Base-by-base conservation (phyloP, 2,329 filamentous ascomycete species). In the Talaromyces sp. region DNA sequence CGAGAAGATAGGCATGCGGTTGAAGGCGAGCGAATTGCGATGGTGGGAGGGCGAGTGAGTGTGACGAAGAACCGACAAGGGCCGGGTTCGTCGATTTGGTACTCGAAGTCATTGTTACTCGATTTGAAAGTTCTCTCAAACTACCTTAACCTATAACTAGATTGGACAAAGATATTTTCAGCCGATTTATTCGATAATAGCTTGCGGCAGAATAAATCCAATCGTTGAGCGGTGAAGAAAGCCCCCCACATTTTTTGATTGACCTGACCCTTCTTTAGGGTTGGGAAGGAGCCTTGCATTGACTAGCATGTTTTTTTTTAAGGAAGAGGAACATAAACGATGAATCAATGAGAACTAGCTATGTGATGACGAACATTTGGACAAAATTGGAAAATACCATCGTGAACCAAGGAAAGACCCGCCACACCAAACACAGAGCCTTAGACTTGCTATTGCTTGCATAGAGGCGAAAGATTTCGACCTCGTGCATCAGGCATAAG, bases 1-100 rank as follows among this genome's bases (percentile, higher is more conserved):
- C 91, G 73, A 96, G 89, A 65, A 98, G 88, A 79, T 91, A 97
- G 8, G 92, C 89, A 68, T 92, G 88, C 5, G 95, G 93, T 39
- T 92, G 92, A 72, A 97, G 88, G 72, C 93, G 93, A 63, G 92
- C 91, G 77, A 96, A 96, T 67, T 79, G 76, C 7, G 70, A 91
- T 88, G 68, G 89, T 80, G 71, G 89, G 76, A 66, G 87, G 76
- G 74, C 87, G 77, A 67, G 82, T 72, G 72, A 85, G 70, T 61
- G 78, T 23, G 73, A 57, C 25, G 62, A 55, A 2, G 58, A 28
- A 3, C 58, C 58, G 7, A 58, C 21, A 11, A 62, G 33, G 23
- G 48, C 28, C 35, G 60, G 16, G 8, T 67, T 62, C 57, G 68
- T 61, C 63, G 60, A 37, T 11, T 67, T 46, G 48, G 68, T 48